Percentiles rank a stretch among this genome's conserved stretches.
Evolutionary conservation across 1,139 yeast genomes (phyloP).

Genomic region (Taiozyma sp.): DNA sequence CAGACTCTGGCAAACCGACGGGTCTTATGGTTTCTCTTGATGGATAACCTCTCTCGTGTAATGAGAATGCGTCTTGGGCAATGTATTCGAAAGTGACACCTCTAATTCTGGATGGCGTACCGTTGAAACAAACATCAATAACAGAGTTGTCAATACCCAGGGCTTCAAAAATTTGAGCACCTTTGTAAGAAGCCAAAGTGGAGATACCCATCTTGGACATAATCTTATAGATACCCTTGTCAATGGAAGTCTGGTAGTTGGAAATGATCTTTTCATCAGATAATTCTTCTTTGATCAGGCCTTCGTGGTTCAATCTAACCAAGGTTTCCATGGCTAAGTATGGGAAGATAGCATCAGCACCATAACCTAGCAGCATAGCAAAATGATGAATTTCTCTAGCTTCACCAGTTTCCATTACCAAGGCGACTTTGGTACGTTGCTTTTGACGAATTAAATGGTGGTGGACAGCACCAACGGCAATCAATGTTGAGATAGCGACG

Average conservation of each 20-base stretch:
- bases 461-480: constrained; percentile 97
- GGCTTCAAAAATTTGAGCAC: constrained; percentile 98
- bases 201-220: constrained; percentile 99
- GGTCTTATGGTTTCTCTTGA: constrained; percentile 68
- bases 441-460: constrained; percentile 94
- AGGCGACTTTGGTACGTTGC: constrained; percentile 93
- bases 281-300: constrained; percentile 54
- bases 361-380: constrained; percentile 92
- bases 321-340: constrained; percentile 90
- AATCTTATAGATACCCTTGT: constrained; percentile 90
- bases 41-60: constrained; percentile 93
- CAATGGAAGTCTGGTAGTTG: constrained; percentile 80
- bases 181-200: constrained; percentile 94
- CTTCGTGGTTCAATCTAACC: constrained; percentile 79
- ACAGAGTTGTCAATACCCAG: constrained; percentile 94
- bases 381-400: constrained; percentile 97
- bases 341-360: constrained; percentile 96
- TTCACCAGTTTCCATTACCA: constrained; percentile 90
- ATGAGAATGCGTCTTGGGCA: constrained; percentile 92
- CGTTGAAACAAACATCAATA: constrained; percentile 92
- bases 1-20: constrained; percentile 76
- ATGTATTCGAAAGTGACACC: constrained; percentile 94
- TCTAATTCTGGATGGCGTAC: constrained; percentile 94
- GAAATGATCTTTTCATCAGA: constrained; percentile 56
- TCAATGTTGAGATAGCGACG: constrained; percentile 80